phyloP scores from a whole-genome alignment of 306 rosid genomes.

The Corylus heterophylla region DNA sequence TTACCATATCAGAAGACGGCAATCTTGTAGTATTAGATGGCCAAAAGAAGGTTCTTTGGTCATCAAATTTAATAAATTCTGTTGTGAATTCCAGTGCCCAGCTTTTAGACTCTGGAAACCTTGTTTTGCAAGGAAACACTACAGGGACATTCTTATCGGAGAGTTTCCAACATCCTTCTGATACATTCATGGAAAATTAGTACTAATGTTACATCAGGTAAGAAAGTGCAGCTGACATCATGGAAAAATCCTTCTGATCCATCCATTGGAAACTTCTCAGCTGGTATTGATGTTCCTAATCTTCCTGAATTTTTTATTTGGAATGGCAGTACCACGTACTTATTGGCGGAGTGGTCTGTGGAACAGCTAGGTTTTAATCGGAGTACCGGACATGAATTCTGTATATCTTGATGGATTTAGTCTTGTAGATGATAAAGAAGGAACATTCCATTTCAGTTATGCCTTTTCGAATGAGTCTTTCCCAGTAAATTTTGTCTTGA shows the following conservation, averaged over 20 bases:
- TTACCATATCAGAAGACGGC: too few relatives aligned
- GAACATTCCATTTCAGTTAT: slow-evolving; percentile 37
- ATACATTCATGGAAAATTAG: slow-evolving; percentile 39
- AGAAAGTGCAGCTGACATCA: slow-evolving; percentile 30
- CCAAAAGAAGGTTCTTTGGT: slow-evolving; percentile 30
- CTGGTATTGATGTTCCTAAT: too few relatives aligned
- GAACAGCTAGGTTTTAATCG: slow-evolving; percentile 43
- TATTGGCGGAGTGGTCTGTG: slow-evolving; percentile 58
- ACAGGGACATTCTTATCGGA: slow-evolving; percentile 34
- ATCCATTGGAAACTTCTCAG: too few relatives aligned
- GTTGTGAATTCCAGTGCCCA: slow-evolving; percentile 29
- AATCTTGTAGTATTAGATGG: too few relatives aligned
- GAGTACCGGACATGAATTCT: slow-evolving; percentile 37
- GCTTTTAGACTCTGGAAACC: slow-evolving; percentile 40
- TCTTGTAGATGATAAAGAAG: slow-evolving; percentile 25
- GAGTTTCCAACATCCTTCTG: slow-evolving; percentile 47
- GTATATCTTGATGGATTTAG: slow-evolving; percentile 34
- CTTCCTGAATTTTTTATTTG: slow-evolving; percentile 33
- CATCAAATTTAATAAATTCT: slow-evolving; percentile 32
- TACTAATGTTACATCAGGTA: slow-evolving; percentile 33
- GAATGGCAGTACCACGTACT: slow-evolving; percentile 42
- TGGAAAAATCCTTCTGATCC: slow-evolving; percentile 31
- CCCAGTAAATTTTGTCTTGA: slow-evolving; percentile 6
- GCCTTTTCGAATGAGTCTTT: not conserved
- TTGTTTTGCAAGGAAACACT: slow-evolving; percentile 21